Conservation (phyloP, 2,329 filamentous ascomycete species). For the Aspergillus ochraceus region DNA sequence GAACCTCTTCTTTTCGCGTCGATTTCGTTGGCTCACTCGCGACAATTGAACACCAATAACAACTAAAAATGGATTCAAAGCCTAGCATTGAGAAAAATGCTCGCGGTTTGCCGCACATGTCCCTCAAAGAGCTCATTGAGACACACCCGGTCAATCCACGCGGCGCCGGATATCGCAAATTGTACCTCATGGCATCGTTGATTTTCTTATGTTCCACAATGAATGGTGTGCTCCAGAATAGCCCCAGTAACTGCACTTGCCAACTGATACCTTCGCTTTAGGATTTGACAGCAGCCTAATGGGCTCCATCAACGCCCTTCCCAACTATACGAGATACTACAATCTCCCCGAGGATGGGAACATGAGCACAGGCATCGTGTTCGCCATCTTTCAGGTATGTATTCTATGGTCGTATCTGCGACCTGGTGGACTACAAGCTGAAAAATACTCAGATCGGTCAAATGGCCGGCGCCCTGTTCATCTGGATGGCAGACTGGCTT, state of each 20-base stretch:
- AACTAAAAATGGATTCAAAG: too few species aligned
- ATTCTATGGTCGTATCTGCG: not conserved
- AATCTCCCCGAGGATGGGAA: constrained; percentile 7
- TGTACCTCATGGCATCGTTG: constrained; percentile 11
- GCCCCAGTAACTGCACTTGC: not conserved
- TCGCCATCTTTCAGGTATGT: constrained; percentile 13
- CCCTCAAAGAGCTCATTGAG: not conserved
- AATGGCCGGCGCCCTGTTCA: constrained; percentile 13
- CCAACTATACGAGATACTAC: constrained; percentile 9
- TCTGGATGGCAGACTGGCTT: constrained; percentile 13
- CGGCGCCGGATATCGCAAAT: constrained; percentile 8
- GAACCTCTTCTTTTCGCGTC: too few species aligned
- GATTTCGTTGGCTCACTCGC: too few species aligned
- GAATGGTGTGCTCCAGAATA: constrained; percentile 4
- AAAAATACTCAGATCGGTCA: constrained; percentile 5
- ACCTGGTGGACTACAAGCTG: not conserved
- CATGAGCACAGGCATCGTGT: constrained; percentile 12
- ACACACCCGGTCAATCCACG: constrained; percentile 9
- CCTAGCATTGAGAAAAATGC: too few species aligned
- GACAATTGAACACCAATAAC: too few species aligned
- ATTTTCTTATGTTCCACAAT: constrained; percentile 14
- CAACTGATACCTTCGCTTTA: not conserved
- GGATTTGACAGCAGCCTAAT: constrained; percentile 13
- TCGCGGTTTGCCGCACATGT: too few species aligned
- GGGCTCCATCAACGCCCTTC: constrained; percentile 13